Evolutionary conservation across 106 monocot species (phyloP).

Genomic region (Cymbidium sinense): DNA sequence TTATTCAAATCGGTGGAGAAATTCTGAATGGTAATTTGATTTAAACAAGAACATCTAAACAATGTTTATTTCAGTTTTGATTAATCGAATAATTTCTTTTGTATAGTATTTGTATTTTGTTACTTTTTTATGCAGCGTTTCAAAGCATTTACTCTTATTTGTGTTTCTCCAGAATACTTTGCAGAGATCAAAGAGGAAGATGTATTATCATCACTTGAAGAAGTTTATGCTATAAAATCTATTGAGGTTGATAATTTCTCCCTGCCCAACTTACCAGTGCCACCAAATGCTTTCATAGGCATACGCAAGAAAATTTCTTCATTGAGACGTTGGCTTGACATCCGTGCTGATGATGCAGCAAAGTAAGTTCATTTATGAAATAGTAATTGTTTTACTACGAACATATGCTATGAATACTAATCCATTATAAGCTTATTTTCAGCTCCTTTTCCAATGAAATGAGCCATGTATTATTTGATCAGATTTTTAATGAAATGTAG

Average conservation of each 20-base stretch:
- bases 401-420: neutral
- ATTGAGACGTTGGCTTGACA: conserved; percentile 73
- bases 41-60: neutral
- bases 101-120: neutral
- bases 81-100: neutral
- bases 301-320: conserved; percentile 73
- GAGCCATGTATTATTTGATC: neutral
- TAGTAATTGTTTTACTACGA: neutral
- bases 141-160: neutral
- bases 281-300: conserved; percentile 66
- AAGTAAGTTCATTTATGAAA: conserved; percentile 37
- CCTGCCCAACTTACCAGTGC: conserved; percentile 67
- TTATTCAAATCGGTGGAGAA: conserved; percentile 56
- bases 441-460: neutral
- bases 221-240: conserved; percentile 28
- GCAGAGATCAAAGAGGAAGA: conserved; percentile 38
- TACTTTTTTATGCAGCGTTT: neutral
- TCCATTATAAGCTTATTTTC: neutral
- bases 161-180: conserved; percentile 38
- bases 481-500: conserved; percentile 30
- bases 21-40: conserved; percentile 51
- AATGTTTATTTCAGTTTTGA: neutral
- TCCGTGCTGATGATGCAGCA: conserved; percentile 67
- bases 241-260: conserved; percentile 45
- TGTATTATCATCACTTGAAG: conserved; percentile 56